A percentile compares a stretch with the other conserved stretches of the same genome.
These are phyloP conservation scores for Cercospora sp. DNA, from an alignment of 2,329 filamentous ascomycete genomes.

Conservation along the genomic window DNA sequence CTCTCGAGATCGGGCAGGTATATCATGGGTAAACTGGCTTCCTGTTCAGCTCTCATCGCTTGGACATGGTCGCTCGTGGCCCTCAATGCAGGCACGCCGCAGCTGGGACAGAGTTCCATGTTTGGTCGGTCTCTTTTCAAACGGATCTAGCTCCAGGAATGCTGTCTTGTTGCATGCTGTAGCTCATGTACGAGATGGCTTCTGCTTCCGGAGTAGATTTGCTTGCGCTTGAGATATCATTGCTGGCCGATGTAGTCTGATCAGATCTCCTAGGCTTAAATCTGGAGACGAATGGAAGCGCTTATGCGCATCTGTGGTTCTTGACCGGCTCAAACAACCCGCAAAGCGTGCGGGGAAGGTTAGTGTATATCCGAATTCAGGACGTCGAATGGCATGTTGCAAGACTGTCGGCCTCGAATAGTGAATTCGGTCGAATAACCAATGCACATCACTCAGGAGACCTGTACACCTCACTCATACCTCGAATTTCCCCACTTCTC, in stretches of 20 bases:
- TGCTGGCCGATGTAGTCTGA: no score
- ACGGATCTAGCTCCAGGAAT: not conserved
- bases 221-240: not conserved
- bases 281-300: not conserved
- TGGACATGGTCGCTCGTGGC: not conserved
- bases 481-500: conserved; percentile 35
- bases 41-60: not conserved
- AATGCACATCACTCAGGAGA: no score
- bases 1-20: not conserved
- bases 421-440: no score
- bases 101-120: not conserved
- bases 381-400: no score
- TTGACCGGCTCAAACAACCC: not conserved
- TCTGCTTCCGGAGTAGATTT: not conserved
- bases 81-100: not conserved
- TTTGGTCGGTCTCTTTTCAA: not conserved
- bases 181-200: not conserved
- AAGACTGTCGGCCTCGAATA: no score
- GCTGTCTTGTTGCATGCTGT: not conserved
- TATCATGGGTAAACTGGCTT: not conserved
- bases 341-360: not conserved
- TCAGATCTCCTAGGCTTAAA: no score
- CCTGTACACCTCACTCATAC: conserved; percentile 7
- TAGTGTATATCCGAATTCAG: not conserved
- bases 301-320: not conserved